Conservation (phyloP, 192 early-diverging fungal genomes). For the Lobosporangium transversale region DNA sequence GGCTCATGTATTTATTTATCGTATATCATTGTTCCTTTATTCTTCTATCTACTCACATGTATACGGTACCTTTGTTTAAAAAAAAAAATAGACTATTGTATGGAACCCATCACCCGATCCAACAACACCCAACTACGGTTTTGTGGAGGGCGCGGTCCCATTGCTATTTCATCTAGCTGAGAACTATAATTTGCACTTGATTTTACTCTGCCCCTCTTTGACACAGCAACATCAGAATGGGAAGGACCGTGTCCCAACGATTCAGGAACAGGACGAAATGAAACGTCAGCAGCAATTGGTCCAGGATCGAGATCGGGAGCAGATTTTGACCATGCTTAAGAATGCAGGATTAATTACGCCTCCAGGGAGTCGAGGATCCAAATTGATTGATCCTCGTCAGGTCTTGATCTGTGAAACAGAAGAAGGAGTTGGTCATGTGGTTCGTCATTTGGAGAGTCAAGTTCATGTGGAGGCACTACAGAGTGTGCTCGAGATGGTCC, state of each 20-base stretch:
- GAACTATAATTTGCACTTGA: slow-evolving; percentile 64
- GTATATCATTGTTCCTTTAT: too few species aligned
- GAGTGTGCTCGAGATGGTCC: slow-evolving; percentile 47
- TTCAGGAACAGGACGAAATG: slow-evolving; percentile 41
- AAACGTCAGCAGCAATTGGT: slow-evolving; percentile 46
- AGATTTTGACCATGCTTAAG: slow-evolving; percentile 61
- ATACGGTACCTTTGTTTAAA: too few species aligned
- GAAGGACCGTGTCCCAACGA: slow-evolving; percentile 14
- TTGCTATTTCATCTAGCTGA: slow-evolving; percentile 63
- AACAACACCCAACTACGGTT: slow-evolving; percentile 74
- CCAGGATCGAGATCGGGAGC: slow-evolving; percentile 64
- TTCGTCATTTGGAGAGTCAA: slow-evolving; percentile 71
- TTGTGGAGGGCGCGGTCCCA: slow-evolving; percentile 65
- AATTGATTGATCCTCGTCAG: slow-evolving; percentile 68
- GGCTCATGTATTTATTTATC: too few species aligned
- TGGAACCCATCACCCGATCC: slow-evolving; percentile 84
- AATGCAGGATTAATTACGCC: slow-evolving; percentile 49
- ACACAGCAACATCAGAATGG: slow-evolving; percentile 7
- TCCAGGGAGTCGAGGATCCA: slow-evolving; percentile 25
- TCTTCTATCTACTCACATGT: too few species aligned
- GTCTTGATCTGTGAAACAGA: slow-evolving; percentile 77
- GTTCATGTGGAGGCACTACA: slow-evolving; percentile 73
- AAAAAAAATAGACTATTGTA: slow-evolving; percentile 76
- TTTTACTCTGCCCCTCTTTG: slow-evolving; percentile 60
- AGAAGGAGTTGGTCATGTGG: slow-evolving; percentile 73